phyloP scores from a whole-genome alignment of 2,329 filamentous ascomycete species.

The Aspergillus fischeri region DNA sequence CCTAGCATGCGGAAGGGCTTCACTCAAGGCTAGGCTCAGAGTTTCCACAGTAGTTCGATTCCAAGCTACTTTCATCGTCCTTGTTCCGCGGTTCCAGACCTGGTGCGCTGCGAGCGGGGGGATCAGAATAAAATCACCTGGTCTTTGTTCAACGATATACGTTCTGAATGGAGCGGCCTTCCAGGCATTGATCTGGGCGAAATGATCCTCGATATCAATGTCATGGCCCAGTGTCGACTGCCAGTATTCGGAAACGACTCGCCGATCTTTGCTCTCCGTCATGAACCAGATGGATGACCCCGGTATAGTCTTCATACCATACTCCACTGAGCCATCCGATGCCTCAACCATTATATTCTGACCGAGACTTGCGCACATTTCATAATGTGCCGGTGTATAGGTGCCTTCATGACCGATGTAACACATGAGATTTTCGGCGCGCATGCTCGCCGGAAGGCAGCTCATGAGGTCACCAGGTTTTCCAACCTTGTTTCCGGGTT shows the following conservation, averaged over 20 bases:
- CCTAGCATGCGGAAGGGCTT: slow-evolving; percentile 82
- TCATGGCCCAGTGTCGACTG: slow-evolving; percentile 90
- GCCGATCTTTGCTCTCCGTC: slow-evolving; percentile 91
- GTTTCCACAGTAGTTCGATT: slow-evolving; percentile 93
- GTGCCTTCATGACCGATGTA: slow-evolving; percentile 97
- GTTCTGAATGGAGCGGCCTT: slow-evolving; percentile 90
- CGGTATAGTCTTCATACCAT: slow-evolving; percentile 66
- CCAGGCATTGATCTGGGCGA: slow-evolving; percentile 93
- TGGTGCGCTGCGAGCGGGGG: slow-evolving; percentile 92
- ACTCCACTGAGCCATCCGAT: slow-evolving; percentile 59
- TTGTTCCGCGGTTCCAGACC: slow-evolving; percentile 94
- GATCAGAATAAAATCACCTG: slow-evolving; percentile 89
- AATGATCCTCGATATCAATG: slow-evolving; percentile 94
- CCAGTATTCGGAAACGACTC: slow-evolving; percentile 90
- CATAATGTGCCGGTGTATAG: slow-evolving; percentile 88
- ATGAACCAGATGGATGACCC: slow-evolving; percentile 98
- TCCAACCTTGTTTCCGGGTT: slow-evolving; percentile 56
- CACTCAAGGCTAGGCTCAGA: slow-evolving; percentile 75
- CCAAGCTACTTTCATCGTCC: slow-evolving; percentile 97
- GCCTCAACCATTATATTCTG: slow-evolving; percentile 99
- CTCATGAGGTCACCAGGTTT: slow-evolving; percentile 92
- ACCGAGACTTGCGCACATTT: slow-evolving; percentile 95
- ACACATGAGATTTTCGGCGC: slow-evolving; percentile 95
- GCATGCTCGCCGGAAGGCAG: slow-evolving; percentile 78
- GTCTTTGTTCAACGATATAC: slow-evolving; percentile 84